These are phyloP conservation scores for Oxytropis ochrocephala DNA, from an alignment of 306 rosid genomes.

Conservation along the genomic window DNA sequence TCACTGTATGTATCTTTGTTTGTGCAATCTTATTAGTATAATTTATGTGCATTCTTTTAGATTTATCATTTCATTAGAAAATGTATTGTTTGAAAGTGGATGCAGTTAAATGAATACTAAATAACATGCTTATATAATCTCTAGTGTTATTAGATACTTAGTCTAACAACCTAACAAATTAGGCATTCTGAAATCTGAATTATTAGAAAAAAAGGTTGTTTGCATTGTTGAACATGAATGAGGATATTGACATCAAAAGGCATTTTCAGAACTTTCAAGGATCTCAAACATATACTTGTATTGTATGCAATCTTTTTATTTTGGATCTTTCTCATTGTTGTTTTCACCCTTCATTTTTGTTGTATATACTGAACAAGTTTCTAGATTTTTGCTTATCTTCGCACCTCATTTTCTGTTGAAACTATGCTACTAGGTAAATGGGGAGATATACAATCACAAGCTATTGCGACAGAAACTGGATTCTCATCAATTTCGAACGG, in stretches of 20 bases:
- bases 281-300: background rate
- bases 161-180: too few relatives aligned
- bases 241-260: background rate
- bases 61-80: background rate
- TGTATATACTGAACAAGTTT: background rate
- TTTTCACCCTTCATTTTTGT: background rate
- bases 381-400: conserved; percentile 1
- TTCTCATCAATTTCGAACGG: conserved; percentile 81
- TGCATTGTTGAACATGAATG: background rate
- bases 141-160: too few relatives aligned
- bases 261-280: background rate
- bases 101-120: too few relatives aligned
- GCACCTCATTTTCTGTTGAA: conserved; percentile 13
- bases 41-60: background rate
- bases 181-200: too few relatives aligned
- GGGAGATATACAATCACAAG: conserved; percentile 96
- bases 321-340: background rate
- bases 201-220: background rate
- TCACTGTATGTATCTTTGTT: conserved; percentile 47
- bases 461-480: conserved; percentile 50
- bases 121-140: too few relatives aligned
- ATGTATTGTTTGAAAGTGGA: background rate
- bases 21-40: background rate
- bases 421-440: conserved; percentile 65
- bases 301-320: background rate